phyloP scores from a whole-genome alignment of 2,329 filamentous ascomycete genomes.

The Claviceps quebecensis region DNA sequence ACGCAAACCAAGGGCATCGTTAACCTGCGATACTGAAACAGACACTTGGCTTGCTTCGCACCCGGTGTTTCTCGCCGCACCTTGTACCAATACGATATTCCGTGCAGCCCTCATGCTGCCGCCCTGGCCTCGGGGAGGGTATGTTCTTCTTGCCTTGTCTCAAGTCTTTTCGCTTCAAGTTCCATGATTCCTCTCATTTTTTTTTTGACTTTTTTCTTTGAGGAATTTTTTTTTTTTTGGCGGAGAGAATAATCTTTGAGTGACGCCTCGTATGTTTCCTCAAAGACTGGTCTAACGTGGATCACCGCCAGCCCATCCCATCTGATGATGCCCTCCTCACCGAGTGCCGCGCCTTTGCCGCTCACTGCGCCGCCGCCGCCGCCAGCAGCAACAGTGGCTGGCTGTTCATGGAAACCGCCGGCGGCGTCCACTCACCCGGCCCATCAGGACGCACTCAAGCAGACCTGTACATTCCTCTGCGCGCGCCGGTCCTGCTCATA shows the following conservation, averaged over 20 bases:
- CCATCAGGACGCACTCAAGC: constrained; percentile 61
- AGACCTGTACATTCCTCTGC: constrained; percentile 60
- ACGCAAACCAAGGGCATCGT: not conserved
- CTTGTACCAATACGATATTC: constrained; percentile 57
- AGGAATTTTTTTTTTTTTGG: not conserved
- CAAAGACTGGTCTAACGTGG: not conserved
- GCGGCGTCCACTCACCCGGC: constrained; percentile 65
- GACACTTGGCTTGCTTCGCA: constrained; percentile 49
- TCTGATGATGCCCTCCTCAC: constrained; percentile 37
- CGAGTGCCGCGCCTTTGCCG: constrained; percentile 23
- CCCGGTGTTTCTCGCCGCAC: constrained; percentile 35
- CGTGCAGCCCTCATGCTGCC: constrained; percentile 67
- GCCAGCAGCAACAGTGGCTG: constrained; percentile 35
- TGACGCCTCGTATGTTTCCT: not conserved
- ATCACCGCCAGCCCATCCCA: constrained; percentile 27
- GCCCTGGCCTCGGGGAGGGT: constrained; percentile 35
- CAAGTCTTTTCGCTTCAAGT: not conserved
- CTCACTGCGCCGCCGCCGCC: constrained; percentile 26
- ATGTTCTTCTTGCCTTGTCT: constrained; percentile 3
- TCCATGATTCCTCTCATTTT: not conserved
- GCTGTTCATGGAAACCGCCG: constrained; percentile 66
- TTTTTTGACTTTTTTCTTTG: not conserved
- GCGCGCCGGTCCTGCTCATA: constrained; percentile 60
- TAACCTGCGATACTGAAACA: constrained; percentile 15
- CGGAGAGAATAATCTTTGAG: too few species aligned